Base-by-base conservation (phyloP, 1,139 yeast species). In the Tardiomyces depauwii region DNA sequence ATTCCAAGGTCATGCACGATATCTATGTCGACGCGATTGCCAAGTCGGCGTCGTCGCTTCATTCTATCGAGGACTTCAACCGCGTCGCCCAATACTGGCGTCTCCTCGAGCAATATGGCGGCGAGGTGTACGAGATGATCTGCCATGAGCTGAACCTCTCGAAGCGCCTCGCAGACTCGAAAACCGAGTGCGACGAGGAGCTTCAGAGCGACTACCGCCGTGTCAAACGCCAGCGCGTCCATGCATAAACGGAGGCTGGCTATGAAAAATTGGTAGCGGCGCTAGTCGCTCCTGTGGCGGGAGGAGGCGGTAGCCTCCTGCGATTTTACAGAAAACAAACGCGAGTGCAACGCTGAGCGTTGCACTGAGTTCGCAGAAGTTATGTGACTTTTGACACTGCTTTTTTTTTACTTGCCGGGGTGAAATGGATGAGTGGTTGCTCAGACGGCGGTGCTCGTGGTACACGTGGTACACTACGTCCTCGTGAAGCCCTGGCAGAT, bases 51-150 rank as follows among this genome's bases (percentile, higher is more conserved):
- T 42, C 50, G 11, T 32, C 43, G 13, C 57, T 58, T 40, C 53
- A 49, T 33, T 48, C 54, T 14, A 51, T 53, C 25, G 51, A 50
- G 16, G 62, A 58, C 44, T 50, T 58, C 21, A 46, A 48, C 39
- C 44, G 47, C 21, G 55, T 52, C 14, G 60, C 59, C 12, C 53
- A 50, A 47, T 58, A 56, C 49, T 58, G 62, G 62, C 53, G 57
- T 39, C 53, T 56, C 55, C 48, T 58, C 36, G 62, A 58, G 43
- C 45, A 43, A 40, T 55, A 52, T 41, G 62, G 62, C 13, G 49
- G 45, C 28, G 61, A 58, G 42, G 54, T 58, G 18, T 58, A 49
- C 46, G 48, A 47, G 19, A 44, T 54, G 19, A 51, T 58, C 23
- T 51, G 52, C 2, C 53, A 49, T 33, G 50, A 52, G 45, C 51